These are phyloP conservation scores for Gracilaria domingensis DNA, from an alignment of 23 red algal genomes.

Conservation along the genomic window DNA sequence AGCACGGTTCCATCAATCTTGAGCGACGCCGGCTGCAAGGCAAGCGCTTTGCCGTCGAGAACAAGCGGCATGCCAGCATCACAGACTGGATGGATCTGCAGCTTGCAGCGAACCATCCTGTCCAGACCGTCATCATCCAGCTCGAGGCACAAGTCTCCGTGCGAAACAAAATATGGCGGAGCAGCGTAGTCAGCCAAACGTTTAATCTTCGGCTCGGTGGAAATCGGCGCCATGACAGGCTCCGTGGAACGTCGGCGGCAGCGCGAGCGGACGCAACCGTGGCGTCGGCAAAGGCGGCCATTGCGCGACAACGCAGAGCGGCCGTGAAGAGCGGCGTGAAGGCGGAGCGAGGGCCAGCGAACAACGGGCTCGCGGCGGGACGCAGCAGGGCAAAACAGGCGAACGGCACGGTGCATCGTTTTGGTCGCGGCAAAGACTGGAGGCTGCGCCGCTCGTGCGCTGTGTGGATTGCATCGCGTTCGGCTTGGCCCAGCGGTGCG, in stretches of 20 bases:
- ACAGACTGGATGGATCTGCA: slow-evolving; percentile 40
- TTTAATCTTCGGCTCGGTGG: slow-evolving; percentile 55
- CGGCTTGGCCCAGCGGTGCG: too few species aligned
- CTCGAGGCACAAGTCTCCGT: slow-evolving; percentile 72
- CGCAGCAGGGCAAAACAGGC: neutral
- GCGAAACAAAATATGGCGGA: slow-evolving; percentile 76
- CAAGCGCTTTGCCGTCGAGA: slow-evolving; percentile 77
- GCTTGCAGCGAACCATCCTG: slow-evolving; percentile 58
- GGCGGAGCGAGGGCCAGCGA: neutral
- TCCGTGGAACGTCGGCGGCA: neutral
- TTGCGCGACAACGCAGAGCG: neutral
- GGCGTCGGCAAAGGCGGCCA: neutral
- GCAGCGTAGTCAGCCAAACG: slow-evolving; percentile 78
- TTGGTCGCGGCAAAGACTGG: neutral
- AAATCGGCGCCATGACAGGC: neutral
- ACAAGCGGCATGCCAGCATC: slow-evolving; percentile 41
- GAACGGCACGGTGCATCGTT: neutral
- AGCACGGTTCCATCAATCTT: slow-evolving; percentile 66
- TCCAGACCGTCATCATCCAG: slow-evolving; percentile 76
- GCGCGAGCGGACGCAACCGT: neutral
- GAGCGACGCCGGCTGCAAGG: slow-evolving; percentile 63
- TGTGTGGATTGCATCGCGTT: too few species aligned
- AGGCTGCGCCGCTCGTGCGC: neutral
- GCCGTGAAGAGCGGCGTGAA: neutral
- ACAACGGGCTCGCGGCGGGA: neutral